Conservation (phyloP, 1,284 basidiomycete genomes). For the Tilletia indica region DNA sequence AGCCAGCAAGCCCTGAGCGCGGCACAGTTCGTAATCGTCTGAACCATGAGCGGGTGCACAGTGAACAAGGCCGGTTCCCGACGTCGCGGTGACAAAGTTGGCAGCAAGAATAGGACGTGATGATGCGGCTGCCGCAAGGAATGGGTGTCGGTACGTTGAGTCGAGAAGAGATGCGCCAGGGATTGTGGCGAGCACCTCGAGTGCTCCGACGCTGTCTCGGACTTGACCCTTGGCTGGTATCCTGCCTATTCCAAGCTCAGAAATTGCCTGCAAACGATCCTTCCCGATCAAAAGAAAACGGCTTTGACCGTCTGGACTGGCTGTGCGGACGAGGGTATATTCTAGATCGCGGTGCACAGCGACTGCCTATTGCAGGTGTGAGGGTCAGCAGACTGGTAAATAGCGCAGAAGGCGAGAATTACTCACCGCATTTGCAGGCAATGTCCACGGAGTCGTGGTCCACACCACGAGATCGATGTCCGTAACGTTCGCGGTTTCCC, state of each 20-base stretch:
- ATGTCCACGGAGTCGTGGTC: constrained; percentile 98
- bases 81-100: constrained; percentile 75
- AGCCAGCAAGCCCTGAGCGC: constrained; percentile 33
- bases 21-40: constrained; percentile 72
- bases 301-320: constrained; percentile 37
- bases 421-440: constrained; percentile 79
- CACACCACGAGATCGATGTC: constrained; percentile 75
- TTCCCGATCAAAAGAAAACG: constrained; percentile 67
- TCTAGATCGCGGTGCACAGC: constrained; percentile 73
- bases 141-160: constrained; percentile 69
- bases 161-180: constrained; percentile 62
- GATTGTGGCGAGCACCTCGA: constrained; percentile 31
- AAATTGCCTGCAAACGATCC: constrained; percentile 63
- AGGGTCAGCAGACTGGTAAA: not conserved
- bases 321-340: constrained; percentile 66
- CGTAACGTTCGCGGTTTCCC: constrained; percentile 34
- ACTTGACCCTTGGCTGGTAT: not conserved
- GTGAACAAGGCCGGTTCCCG: constrained; percentile 95
- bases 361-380: constrained; percentile 67
- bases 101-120: constrained; percentile 59
- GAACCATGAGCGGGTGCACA: constrained; percentile 91
- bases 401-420: not conserved
- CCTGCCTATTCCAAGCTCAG: constrained; percentile 22
- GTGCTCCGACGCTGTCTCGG: constrained; percentile 25
- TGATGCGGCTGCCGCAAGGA: constrained; percentile 59